Percentiles rank a stretch among this genome's conserved stretches.
Evolutionary conservation across 768 basidiomycete genomes (phyloP).

Genomic region (Rossbeevera mucosa): DNA sequence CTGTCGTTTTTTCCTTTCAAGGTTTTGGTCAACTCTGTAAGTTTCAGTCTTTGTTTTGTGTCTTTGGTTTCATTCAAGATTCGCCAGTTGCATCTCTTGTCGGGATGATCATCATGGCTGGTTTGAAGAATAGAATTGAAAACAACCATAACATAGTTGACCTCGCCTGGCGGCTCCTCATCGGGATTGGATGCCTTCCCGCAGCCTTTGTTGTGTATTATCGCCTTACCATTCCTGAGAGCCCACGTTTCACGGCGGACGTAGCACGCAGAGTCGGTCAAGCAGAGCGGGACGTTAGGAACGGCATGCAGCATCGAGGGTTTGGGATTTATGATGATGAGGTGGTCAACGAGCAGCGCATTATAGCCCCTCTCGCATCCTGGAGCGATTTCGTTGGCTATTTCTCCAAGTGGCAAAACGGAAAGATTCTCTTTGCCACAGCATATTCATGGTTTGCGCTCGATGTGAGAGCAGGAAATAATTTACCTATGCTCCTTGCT

Average conservation of each 20-base stretch:
- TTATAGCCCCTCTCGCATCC: conserved; percentile 61
- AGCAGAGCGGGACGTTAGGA: conserved; percentile 64
- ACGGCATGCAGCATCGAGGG: conserved; percentile 47
- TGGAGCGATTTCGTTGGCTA: conserved; percentile 58
- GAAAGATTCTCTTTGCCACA: conserved; percentile 70
- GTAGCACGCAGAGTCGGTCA: conserved; percentile 71
- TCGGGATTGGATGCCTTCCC: conserved; percentile 80
- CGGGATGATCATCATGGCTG: conserved; percentile 54
- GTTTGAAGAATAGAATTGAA: conserved; percentile 54
- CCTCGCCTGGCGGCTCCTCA: conserved; percentile 76
- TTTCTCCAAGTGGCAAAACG: conserved; percentile 69
- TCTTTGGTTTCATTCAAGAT: background rate
- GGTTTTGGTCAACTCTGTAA: conserved; percentile 82
- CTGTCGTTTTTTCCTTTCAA: conserved; percentile 74
- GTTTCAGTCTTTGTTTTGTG: conserved; percentile 15
- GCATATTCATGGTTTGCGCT: conserved; percentile 85
- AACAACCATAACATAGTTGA: conserved; percentile 50
- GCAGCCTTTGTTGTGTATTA: conserved; percentile 77
- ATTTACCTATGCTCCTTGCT: background rate
- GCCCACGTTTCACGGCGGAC: conserved; percentile 89
- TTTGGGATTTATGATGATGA: conserved; percentile 51
- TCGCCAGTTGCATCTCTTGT: conserved; percentile 57
- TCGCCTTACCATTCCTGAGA: conserved; percentile 86
- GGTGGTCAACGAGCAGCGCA: conserved; percentile 41
- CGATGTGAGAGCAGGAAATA: conserved; percentile 52